Base-by-base conservation (phyloP, 2,329 filamentous ascomycete species). In the Aureobasidium zeae region DNA sequence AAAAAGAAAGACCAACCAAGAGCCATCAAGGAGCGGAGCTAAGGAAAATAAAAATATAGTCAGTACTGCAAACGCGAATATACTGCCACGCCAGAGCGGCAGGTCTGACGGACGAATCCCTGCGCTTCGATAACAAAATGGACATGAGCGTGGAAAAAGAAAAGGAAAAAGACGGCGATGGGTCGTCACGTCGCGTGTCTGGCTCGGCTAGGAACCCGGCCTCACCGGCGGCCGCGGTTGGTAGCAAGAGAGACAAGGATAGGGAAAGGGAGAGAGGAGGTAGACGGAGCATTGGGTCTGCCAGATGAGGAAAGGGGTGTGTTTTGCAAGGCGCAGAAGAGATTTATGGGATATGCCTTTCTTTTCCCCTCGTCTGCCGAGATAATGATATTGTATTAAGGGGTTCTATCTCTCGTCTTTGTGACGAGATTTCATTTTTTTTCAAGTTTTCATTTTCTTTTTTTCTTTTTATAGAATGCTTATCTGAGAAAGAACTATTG, bases 21-120 rank as follows among this genome's bases (percentile, higher is more conserved):
- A n/a, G n/a, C n/a, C n/a, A n/a, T n/a, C n/a, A n/a, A n/a, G n/a
- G n/a, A n/a, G n/a, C n/a, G n/a, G n/a, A n/a, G n/a, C n/a, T n/a
- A n/a, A n/a, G n/a, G n/a, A n/a, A n/a, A n/a, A n/a, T n/a, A n/a
- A n/a, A n/a, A n/a, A n/a, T n/a, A n/a, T 16, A 43, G 39, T 43
- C 39, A 12, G 30, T 43, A 13, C 21, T 43, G 15, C 39, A 43
- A 32, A 33, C 39, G 12, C 29, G 39, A 2, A 33, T 34, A 11
- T 34, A 43, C 13, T 43, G 26, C 30, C n/a, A 20, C 7, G 39
- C 39, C 11, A 26, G 29, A 28, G 29, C 39, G 2, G 39, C 39
- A 5, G 39, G 39, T n/a, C 4, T 43, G 3, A 21, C 13, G 13
- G 39, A 43, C 12, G 30, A 43, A n/a, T 17, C 13, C 6, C n/a